Evolutionary conservation across 768 basidiomycete genomes (phyloP), one percentile per base, ranked within the genome.

Genomic region (Asterophora parasitica): DNA sequence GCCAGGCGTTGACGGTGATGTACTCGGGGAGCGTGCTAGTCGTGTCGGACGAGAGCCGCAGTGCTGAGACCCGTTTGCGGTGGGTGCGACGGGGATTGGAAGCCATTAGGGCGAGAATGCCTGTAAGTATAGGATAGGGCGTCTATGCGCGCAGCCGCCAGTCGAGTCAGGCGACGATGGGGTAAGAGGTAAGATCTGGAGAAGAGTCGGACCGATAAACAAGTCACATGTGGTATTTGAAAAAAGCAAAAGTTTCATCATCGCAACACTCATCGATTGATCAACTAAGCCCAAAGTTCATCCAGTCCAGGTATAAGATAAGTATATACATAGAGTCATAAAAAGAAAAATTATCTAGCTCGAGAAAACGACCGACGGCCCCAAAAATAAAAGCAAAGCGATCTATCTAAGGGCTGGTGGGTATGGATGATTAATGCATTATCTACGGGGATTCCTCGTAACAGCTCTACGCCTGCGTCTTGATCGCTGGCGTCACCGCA

Each of bases 1-100:
- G 23, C 45, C 42, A 43, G 19, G 36, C 39, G 38, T 31, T 42
- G 27, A 49, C 30, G 15, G 64, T 58, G 33, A 75, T 74, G 65
- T 88, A 88, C 50, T 79, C 77, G 6, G 86, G 86, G 11, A 87
- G 73, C 7, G 81, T 77, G 15, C 76, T 67, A 0, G 82, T 76
- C 0, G 83, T 81, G 62, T 87, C 85, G 12, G 82, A 77, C 27
- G 85, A 87, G 36, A 83, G 69, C 17, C 77, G 74, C 23, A 79
- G 67, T 9, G 71, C 62, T 7, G 86, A 83, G 39, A 71, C 55
- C 27, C 80, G 80, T 60, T 79, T 83, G 58, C 76, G 73, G 57
- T 53, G 48, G 8, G 43, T 49, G 35, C 40, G 52, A n/a, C 48
- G 52, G 12, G 33, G 42, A n/a, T 30, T 34, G 34, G 30, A 39